phyloP scores from a whole-genome alignment of 768 basidiomycete genomes.

The Glaciozyma antarctica region DNA sequence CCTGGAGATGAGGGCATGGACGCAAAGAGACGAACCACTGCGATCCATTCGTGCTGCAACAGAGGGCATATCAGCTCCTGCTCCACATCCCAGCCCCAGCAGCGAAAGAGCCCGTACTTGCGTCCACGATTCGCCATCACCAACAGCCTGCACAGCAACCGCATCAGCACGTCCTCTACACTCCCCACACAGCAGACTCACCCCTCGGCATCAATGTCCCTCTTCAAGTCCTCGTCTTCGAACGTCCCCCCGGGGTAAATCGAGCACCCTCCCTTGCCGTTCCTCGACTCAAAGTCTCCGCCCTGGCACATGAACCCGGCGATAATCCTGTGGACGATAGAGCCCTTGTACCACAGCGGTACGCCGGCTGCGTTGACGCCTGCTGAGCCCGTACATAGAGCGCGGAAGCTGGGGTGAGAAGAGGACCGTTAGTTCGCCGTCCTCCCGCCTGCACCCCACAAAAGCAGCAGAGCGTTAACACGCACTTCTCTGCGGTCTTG shows the following conservation, averaged over 20 bases:
- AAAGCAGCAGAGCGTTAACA: not conserved
- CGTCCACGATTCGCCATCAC: slow-evolving; percentile 80
- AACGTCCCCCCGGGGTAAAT: slow-evolving; percentile 64
- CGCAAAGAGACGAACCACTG: slow-evolving; percentile 77
- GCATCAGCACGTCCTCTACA: not conserved
- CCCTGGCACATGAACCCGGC: slow-evolving; percentile 58
- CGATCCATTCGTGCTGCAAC: slow-evolving; percentile 62
- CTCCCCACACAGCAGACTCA: slow-evolving; percentile 30
- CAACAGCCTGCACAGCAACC: slow-evolving; percentile 43
- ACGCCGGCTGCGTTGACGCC: slow-evolving; percentile 60
- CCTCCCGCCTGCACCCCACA: not conserved
- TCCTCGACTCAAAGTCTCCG: slow-evolving; percentile 66
- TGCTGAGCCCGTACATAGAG: slow-evolving; percentile 75
- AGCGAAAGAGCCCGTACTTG: not conserved
- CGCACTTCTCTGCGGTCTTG: slow-evolving; percentile 71
- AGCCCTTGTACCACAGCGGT: slow-evolving; percentile 73
- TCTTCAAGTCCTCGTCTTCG: slow-evolving; percentile 62
- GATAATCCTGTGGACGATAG: slow-evolving; percentile 57
- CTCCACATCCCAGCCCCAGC: not conserved
- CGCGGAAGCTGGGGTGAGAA: slow-evolving; percentile 60
- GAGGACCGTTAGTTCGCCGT: not conserved
- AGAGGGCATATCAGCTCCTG: not conserved
- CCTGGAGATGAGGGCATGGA: slow-evolving; percentile 53
- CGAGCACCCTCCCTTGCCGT: slow-evolving; percentile 70
- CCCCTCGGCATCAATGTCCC: slow-evolving; percentile 57